A percentile compares a stretch with the other conserved stretches of the same genome.
These are phyloP conservation scores for Litchi chinensis DNA, from an alignment of 345 rosid genomes.

Conservation along the genomic window DNA sequence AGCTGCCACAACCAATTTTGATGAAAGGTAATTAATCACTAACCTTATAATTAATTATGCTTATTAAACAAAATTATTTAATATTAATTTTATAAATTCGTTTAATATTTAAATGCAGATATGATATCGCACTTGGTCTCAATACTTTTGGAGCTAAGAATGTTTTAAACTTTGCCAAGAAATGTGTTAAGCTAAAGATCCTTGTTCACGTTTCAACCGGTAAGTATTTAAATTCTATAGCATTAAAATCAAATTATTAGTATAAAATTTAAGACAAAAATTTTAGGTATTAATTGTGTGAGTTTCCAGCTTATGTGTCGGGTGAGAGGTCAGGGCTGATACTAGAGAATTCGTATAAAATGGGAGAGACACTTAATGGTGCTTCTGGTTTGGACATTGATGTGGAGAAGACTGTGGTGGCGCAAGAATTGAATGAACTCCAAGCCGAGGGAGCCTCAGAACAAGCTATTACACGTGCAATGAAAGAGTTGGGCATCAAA, in stretches of 20 bases:
- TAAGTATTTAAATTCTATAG: conserved; percentile 13
- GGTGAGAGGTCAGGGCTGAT: conserved; percentile 58
- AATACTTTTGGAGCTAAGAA: conserved; percentile 56
- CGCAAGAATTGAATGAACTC: conserved; percentile 50
- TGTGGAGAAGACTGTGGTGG: conserved; percentile 46
- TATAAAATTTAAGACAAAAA: no score
- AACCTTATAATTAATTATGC: neutral
- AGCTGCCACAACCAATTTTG: conserved; percentile 75
- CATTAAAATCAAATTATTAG: no score
- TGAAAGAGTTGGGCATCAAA: conserved; percentile 62
- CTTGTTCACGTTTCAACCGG: conserved; percentile 73
- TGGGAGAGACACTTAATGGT: conserved; percentile 67
- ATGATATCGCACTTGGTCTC: conserved; percentile 56
- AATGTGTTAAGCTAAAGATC: conserved; percentile 38
- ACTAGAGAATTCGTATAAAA: conserved; percentile 37
- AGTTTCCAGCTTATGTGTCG: conserved; percentile 58
- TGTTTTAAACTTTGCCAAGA: conserved; percentile 46
- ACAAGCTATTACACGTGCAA: conserved; percentile 38
- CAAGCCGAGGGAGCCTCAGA: conserved; percentile 37
- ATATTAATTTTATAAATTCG: neutral
- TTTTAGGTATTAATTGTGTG: no score
- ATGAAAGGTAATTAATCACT: conserved; percentile 55
- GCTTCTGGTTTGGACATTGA: conserved; percentile 50
- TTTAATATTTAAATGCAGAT: conserved; percentile 39
- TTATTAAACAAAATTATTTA: neutral